Base-by-base conservation (phyloP, 176 grass and related monocot genomes). In the Ampelocalamus luodianensis region DNA sequence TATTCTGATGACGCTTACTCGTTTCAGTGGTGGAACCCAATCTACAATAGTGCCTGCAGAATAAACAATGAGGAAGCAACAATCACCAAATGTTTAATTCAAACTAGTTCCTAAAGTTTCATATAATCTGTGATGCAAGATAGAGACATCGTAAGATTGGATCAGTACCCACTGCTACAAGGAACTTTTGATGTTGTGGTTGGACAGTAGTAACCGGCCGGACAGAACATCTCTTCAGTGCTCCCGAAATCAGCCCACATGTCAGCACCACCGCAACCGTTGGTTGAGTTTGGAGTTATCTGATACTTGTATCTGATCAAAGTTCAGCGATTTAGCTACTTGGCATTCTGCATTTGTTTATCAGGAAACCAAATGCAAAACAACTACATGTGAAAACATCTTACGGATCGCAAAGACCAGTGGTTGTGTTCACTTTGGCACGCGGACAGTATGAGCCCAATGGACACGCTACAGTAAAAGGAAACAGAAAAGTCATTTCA, bases 351-450 rank as follows among this genome's bases (percentile, higher is more conserved):
- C 2, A 78, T 45, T 46, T 90, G 2, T 45, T 42, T 58, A 75
- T 49, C 0, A 50, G 39, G 3, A 78, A 92, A 80, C 44, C 32
- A 38, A 83, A 56, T 36, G 6, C 26, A 5, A 56, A 53, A 54
- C 3, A 85, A 10, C 29, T 45, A 48, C 6, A 49, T 5, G 37
- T 67, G 10, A 80, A 79, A 71, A 66, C 65, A 60, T 92, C 93
- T 98, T 95, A 98, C 93, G 91, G 96, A 66, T 98, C 88, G n/a
- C 96, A 98, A 78, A 88, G 70, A 29, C 91, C 93, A 18, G 91
- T 95, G 15, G 85, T 95, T 2, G 0, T 8, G 55, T 95, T 98
- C 63, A 71, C 63, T n/a, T 5, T 78, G 42, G 87, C 93, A 20
- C 77, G 89, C 8, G 93, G 96, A 65, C 96, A 98, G 46, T 94